Evolutionary conservation across 306 rosid species (phyloP).

Genomic region (Cicer bijugum): DNA sequence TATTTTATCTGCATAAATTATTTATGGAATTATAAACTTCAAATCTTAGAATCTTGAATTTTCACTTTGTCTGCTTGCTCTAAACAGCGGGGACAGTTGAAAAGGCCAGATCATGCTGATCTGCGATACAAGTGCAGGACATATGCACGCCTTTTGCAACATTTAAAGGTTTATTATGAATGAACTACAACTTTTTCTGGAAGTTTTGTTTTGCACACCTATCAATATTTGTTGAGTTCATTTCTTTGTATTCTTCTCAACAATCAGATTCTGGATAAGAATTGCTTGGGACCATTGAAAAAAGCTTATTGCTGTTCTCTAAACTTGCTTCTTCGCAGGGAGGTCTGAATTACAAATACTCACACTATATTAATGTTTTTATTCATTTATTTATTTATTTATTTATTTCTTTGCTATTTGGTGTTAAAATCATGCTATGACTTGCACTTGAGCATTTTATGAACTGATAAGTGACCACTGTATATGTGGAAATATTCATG

Average conservation of each 20-base stretch:
- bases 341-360: conserved; percentile 67
- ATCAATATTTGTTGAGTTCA: not conserved
- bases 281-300: conserved; percentile 69
- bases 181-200: conserved; percentile 29
- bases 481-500: conserved; percentile 15
- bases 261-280: conserved; percentile 85
- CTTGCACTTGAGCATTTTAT: conserved; percentile 30
- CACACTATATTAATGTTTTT: conserved; percentile 26
- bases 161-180: conserved; percentile 70
- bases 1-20: conserved; percentile 43
- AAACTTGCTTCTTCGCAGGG: conserved; percentile 91
- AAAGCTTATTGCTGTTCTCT: conserved; percentile 91
- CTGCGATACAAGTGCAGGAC: conserved; percentile 90
- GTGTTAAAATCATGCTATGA: conserved; percentile 21
- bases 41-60: conserved; percentile 25
- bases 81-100: conserved; percentile 88
- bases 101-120: conserved; percentile 98
- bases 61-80: conserved; percentile 46
- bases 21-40: conserved; percentile 29
- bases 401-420: conserved; percentile 32
- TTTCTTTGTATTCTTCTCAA: conserved; percentile 35
- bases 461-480: conserved; percentile 34
- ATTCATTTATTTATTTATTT: not conserved
- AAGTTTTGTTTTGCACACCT: conserved; percentile 22
- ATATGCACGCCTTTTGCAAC: conserved; percentile 87